phyloP scores from a whole-genome alignment of 2,329 filamentous ascomycete species.

The Diplodia corticola region DNA sequence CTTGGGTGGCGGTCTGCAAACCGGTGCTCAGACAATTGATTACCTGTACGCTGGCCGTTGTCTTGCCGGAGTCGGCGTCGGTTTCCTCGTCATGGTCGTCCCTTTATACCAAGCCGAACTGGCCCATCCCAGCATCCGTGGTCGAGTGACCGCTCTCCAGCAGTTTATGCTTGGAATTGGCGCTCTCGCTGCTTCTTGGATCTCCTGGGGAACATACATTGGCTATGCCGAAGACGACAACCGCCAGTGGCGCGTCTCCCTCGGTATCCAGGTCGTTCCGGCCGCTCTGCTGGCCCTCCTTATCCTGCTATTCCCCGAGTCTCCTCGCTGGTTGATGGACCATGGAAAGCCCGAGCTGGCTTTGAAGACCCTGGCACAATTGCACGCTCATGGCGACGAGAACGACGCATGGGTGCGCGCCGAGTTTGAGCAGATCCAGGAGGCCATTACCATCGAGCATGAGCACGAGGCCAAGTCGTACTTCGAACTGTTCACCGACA shows the following conservation, averaged over 20 bases:
- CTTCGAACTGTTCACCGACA: slow-evolving; percentile 65
- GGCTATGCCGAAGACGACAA: slow-evolving; percentile 49
- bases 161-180: slow-evolving; percentile 84
- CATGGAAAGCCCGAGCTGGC: slow-evolving; percentile 66
- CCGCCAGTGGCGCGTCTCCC: slow-evolving; percentile 62
- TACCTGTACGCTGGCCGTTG: slow-evolving; percentile 71
- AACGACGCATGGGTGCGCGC: slow-evolving; percentile 69
- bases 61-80: slow-evolving; percentile 67
- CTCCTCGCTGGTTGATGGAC: slow-evolving; percentile 70
- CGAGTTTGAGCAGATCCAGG: slow-evolving; percentile 71
- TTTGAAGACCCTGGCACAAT: slow-evolving; percentile 63
- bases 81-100: slow-evolving; percentile 63
- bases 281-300: slow-evolving; percentile 64
- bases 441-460: slow-evolving; percentile 65
- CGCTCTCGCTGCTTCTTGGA: slow-evolving; percentile 70
- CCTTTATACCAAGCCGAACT: slow-evolving; percentile 79
- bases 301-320: slow-evolving; percentile 72
- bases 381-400: slow-evolving; percentile 69
- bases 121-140: slow-evolving; percentile 75
- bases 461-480: slow-evolving; percentile 71
- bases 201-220: slow-evolving; percentile 63
- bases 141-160: slow-evolving; percentile 71
- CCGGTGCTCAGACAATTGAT: slow-evolving; percentile 59
- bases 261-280: slow-evolving; percentile 72
- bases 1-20: slow-evolving; percentile 72